phyloP scores from a whole-genome alignment of 768 basidiomycete genomes.

The Multifurca ochricompacta region DNA sequence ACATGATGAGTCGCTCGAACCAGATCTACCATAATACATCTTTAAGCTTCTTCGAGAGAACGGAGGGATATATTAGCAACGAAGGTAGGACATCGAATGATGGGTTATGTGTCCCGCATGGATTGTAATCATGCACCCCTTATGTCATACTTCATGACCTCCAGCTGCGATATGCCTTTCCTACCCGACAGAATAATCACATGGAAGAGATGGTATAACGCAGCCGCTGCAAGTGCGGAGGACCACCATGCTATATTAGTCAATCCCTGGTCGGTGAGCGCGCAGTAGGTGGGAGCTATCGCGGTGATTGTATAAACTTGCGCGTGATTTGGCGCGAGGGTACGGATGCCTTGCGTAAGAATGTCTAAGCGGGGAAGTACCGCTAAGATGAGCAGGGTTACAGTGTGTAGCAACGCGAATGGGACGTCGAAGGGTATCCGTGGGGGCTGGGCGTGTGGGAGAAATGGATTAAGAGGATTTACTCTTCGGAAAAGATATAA shows the following conservation, averaged over 20 bases:
- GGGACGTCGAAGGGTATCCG: slow-evolving; percentile 11
- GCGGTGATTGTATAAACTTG: slow-evolving; percentile 33
- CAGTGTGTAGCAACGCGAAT: slow-evolving; percentile 22
- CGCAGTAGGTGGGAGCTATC: slow-evolving; percentile 37
- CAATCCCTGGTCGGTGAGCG: slow-evolving; percentile 7
- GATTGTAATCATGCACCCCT: slow-evolving; percentile 41
- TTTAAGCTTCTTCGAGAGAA: no score
- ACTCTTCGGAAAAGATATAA: slow-evolving; percentile 36
- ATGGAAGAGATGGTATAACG: slow-evolving; percentile 20
- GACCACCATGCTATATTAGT: slow-evolving; percentile 16
- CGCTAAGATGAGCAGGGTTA: slow-evolving; percentile 7
- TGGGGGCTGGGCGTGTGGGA: slow-evolving; percentile 24
- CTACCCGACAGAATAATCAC: slow-evolving; percentile 38
- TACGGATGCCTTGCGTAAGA: background rate
- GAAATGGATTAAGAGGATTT: slow-evolving; percentile 42
- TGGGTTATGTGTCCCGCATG: no score
- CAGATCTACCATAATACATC: no score
- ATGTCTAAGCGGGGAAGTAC: background rate
- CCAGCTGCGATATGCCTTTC: slow-evolving; percentile 41
- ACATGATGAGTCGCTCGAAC: no score
- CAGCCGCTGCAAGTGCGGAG: slow-evolving; percentile 6
- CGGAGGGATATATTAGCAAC: no score
- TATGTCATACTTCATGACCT: slow-evolving; percentile 46
- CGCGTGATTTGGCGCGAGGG: background rate
- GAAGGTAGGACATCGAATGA: no score